Conservation (phyloP, 2,329 filamentous ascomycete species). For the Ophiognomonia clavigignenti-juglandacearum region DNA sequence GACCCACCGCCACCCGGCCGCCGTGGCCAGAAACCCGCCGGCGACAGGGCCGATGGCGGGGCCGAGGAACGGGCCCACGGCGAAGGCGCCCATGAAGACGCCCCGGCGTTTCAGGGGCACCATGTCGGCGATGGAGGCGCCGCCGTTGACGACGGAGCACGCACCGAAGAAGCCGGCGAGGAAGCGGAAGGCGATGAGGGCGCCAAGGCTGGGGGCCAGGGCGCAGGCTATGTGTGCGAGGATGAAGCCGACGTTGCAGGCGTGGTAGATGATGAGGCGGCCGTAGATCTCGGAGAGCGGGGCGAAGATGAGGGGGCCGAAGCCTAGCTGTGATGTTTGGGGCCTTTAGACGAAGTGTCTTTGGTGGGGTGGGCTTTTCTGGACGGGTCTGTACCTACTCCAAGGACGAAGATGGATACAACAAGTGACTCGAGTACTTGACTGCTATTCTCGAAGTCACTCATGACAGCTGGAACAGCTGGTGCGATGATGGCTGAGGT, state of each 20-base stretch:
- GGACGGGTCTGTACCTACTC: constrained; percentile 24
- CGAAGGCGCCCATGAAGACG: constrained; percentile 49
- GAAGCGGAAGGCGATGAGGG: constrained; percentile 44
- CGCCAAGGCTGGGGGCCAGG: constrained; percentile 30
- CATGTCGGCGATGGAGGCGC: constrained; percentile 40
- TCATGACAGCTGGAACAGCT: constrained; percentile 56
- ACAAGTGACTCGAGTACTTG: constrained; percentile 56
- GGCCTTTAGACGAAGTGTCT: background rate
- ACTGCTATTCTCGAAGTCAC: constrained; percentile 53
- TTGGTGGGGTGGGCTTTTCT: background rate
- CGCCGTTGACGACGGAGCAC: constrained; percentile 47
- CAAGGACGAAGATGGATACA: constrained; percentile 63
- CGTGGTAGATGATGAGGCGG: constrained; percentile 36
- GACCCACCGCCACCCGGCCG: constrained; percentile 55
- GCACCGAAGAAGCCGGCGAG: constrained; percentile 47
- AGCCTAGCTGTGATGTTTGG: background rate
- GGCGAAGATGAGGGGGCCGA: constrained; percentile 7
- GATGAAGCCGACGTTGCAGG: constrained; percentile 34
- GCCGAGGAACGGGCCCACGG: constrained; percentile 46
- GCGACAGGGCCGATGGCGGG: constrained; percentile 31
- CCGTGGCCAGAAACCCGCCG: constrained; percentile 59
- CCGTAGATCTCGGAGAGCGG: constrained; percentile 46
- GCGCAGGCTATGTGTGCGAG: constrained; percentile 33
- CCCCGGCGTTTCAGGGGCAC: constrained; percentile 27
- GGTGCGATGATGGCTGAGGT: constrained; percentile 59